Evolutionary conservation across 805 yeast species (phyloP).

Genomic region (Tetrapisispora iriomotensis): DNA sequence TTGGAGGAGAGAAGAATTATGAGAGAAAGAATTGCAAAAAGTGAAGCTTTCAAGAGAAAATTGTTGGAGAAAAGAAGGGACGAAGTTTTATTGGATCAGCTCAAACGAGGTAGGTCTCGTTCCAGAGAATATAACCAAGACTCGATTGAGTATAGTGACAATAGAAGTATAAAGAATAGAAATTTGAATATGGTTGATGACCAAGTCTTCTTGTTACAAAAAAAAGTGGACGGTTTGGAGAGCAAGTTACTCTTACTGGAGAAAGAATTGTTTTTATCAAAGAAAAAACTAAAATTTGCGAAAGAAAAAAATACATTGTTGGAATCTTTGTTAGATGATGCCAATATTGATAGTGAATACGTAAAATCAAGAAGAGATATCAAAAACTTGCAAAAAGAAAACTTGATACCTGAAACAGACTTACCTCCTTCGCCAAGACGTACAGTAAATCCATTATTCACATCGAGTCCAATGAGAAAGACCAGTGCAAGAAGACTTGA

Average conservation of each 20-base stretch:
- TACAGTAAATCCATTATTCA: slow-evolving; percentile 23
- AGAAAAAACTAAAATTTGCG: slow-evolving; percentile 22
- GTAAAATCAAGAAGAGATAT: slow-evolving; percentile 27
- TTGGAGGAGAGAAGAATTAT: slow-evolving; percentile 5
- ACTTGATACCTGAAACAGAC: slow-evolving; percentile 23
- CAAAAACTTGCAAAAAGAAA: slow-evolving; percentile 24
- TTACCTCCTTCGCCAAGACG: slow-evolving; percentile 26
- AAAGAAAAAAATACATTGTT: slow-evolving; percentile 23
- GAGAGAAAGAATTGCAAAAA: slow-evolving; percentile 18
- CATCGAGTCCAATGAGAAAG: slow-evolving; percentile 26
- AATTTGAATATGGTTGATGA: slow-evolving; percentile 9
- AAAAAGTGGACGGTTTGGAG: slow-evolving; percentile 10
- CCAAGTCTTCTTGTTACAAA: slow-evolving; percentile 12
- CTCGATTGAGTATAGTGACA: no score
- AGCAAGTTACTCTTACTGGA: slow-evolving; percentile 6
- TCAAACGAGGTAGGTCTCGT: slow-evolving; percentile 8
- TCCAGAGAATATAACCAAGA: not conserved
- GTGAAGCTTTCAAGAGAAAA: slow-evolving; percentile 23
- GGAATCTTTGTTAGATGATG: slow-evolving; percentile 26
- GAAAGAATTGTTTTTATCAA: slow-evolving; percentile 14
- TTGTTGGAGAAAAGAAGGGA: slow-evolving; percentile 23
- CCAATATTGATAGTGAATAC: slow-evolving; percentile 25
- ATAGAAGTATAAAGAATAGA: not conserved
- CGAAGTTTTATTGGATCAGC: slow-evolving; percentile 17
- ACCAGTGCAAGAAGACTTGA: not conserved